Base-by-base conservation (phyloP, 2,329 filamentous ascomycete genomes). In the Rhinocladiella similis region DNA sequence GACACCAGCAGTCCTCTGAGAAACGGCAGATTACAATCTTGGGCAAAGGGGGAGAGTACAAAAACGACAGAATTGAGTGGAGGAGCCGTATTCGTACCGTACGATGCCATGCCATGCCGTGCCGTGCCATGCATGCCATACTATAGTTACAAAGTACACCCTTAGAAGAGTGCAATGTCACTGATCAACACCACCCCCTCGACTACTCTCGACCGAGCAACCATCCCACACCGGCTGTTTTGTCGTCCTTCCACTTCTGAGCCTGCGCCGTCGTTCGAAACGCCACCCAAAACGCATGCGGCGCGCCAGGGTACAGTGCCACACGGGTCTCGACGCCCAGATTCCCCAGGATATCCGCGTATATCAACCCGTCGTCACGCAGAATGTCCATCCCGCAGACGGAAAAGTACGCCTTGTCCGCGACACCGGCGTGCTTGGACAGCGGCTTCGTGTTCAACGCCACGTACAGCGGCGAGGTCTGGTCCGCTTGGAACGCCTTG, bases 341-440 rank as follows among this genome's bases (percentile, higher is more conserved):
- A 19, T 76, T 71, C 49, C 76, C 75, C 56, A 83, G 61, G 1
- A 77, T 62, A 29, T 72, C 65, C 59, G 81, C 79, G 59, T 82
- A 83, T 0, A 83, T 75, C 35, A 83, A 59, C 0, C 68, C 77
- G 49, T 83, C 80, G 56, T 84, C 81, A 2, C 81, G 69, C 1
- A 82, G 59, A 0, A 75, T 75, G 63, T 83, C 81, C 58, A 77
- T 56, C 9, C 80, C 81, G 56, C 72, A 74, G 0, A 81, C 69
- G 61, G 81, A 77, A 0, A 83, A 67, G 63, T 80, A 82, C 0
- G 75, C 72, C 1, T 69, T 72, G 5, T 79, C 79, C 20, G 56
- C 50, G 9, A 80, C 65, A 3, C 62, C 69, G 2, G 61, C 57
- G 48, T 77, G 69, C 1, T 65, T 60, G 1, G 62, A 68, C 18